Evolutionary conservation across 83 land plant genomes (phyloP).

Genomic region (Diphasiastrum complanatum): DNA sequence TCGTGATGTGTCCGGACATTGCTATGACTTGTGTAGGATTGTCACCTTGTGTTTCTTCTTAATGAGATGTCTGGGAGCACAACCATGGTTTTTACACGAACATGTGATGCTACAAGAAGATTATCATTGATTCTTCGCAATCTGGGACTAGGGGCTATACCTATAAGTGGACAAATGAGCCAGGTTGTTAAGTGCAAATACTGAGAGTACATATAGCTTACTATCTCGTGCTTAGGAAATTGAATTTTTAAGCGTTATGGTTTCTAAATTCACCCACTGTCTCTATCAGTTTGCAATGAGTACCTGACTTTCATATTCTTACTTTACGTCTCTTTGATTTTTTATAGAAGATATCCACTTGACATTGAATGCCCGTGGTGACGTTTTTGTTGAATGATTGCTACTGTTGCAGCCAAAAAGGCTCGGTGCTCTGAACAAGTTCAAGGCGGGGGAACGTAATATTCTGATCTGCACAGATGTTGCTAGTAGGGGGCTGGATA

Average conservation of each 20-base stretch:
- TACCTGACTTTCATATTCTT: neutral
- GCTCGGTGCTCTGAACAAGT: conserved; percentile 75
- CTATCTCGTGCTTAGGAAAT: too few species aligned
- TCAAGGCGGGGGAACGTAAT: conserved; percentile 88
- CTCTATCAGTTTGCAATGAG: neutral
- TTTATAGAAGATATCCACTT: neutral
- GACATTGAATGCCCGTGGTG: neutral
- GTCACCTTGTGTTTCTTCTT: conserved; percentile 76
- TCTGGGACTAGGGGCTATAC: conserved; percentile 77
- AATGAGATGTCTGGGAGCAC: conserved; percentile 72
- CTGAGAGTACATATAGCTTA: too few species aligned
- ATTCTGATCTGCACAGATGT: conserved; percentile 93
- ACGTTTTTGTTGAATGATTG: conserved; percentile 4
- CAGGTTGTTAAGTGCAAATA: too few species aligned
- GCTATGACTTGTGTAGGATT: conserved; percentile 49
- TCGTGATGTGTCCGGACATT: conserved; percentile 7
- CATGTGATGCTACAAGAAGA: conserved; percentile 78
- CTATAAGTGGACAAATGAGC: conserved; percentile 93
- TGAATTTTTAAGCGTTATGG: too few species aligned
- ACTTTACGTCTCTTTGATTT: neutral
- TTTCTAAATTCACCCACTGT: too few species aligned
- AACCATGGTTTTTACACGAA: conserved; percentile 90
- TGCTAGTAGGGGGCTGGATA: conserved; percentile 92
- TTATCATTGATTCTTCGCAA: conserved; percentile 72
- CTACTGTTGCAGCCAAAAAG: conserved; percentile 56